phyloP scores from a whole-genome alignment of 208 protist genomes.

The Leishmania tropica region DNA sequence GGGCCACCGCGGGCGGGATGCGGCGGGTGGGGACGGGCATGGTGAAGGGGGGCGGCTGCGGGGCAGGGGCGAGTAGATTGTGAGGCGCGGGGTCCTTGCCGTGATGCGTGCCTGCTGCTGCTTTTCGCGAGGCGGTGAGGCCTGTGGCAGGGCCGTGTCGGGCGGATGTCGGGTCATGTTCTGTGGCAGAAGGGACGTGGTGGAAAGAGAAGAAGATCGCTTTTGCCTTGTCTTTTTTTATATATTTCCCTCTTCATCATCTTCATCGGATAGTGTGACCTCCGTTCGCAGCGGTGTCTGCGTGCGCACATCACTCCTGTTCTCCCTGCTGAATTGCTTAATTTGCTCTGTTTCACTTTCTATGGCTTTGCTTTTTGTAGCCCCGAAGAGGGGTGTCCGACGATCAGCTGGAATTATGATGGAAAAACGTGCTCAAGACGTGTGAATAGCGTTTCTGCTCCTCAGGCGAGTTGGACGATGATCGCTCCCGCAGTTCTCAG shows the following conservation, averaged over 20 bases:
- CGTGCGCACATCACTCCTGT: background rate
- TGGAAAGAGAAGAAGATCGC: background rate
- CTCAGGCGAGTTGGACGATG: background rate
- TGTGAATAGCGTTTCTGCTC: background rate
- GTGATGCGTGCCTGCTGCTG: background rate
- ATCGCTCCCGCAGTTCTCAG: background rate
- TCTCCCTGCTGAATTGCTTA: background rate
- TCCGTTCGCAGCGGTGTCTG: background rate
- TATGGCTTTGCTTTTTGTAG: background rate
- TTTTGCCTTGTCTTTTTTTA: constrained; percentile 12
- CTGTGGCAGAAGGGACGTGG: background rate
- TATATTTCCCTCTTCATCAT: background rate
- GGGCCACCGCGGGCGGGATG: background rate
- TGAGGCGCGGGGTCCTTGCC: background rate
- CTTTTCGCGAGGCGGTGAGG: background rate
- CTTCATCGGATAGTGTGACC: background rate
- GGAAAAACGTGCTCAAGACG: background rate
- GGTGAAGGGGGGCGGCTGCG: background rate
- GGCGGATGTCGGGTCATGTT: background rate
- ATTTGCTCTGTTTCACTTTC: background rate
- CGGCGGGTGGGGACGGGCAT: background rate
- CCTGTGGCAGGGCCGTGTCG: background rate
- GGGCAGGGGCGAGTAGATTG: background rate
- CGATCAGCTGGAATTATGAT: too few relatives aligned
- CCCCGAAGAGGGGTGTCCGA: background rate